Base-by-base conservation (phyloP, 192 early-diverging fungal genomes). In the Dimargaris verticillata region DNA sequence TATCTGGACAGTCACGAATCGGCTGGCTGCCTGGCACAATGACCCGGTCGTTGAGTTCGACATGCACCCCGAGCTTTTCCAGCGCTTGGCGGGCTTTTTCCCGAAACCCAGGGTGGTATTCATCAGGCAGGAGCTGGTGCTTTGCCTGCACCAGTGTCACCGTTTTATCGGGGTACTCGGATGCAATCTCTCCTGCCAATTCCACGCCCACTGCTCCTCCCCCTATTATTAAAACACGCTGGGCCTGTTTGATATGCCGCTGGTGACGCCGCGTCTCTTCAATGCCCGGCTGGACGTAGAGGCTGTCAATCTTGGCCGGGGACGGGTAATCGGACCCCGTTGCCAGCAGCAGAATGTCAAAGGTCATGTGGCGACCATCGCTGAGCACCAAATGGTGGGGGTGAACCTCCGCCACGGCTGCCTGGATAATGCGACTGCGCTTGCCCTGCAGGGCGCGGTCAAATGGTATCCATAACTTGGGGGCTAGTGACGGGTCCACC, bases 171-270 rank as follows among this genome's bases (percentile, higher is more conserved):
- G 71, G 71, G 43, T 70, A 72, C 48, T 62, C 71, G 0, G 74
- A 70, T 10, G 68, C 68, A 26, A 75, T 75, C 67, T 93, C 91
- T 0, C 76, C 84, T 9, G 88, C 86, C 62, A 89, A 60, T 61
- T 91, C 91, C 42, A 88, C 67, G 41, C 86, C 91, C 11, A 83
- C 80, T 15, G 84, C 81, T 20, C 88, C 88, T 25, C 80, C 88
- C 44, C 88, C 88, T 44, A 84, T 79, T 11, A 91, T 67, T 15
- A 88, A 44, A 22, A 86, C 71, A 28, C 74, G 76, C 47, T 78
- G 70, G 11, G 83, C 73, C 28, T 70, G 58, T 22, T 66, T 67
- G 61, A 90, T 81, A 61, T 78, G 72, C 17, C 74, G 68, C 41
- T 64, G 67, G 45, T 64, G 70, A 47, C 55, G 48, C 52, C 52